Evolutionary conservation across 2,329 filamentous ascomycete genomes (phyloP), one percentile per base, ranked within the genome.

Genomic region (Coniella lustricola): DNA sequence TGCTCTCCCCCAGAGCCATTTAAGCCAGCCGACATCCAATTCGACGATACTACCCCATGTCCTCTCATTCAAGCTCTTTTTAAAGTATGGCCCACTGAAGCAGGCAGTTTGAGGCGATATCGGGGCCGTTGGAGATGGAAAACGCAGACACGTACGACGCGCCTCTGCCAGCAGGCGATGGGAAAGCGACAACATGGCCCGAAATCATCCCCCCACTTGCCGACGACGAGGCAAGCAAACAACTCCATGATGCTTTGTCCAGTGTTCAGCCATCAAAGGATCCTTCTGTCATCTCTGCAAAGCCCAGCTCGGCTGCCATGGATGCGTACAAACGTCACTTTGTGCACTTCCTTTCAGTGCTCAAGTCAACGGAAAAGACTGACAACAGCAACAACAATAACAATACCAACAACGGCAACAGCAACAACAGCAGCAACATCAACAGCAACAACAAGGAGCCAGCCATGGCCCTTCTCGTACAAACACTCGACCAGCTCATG

Each of bases 391-490:
- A 5, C 25, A 29, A 5, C 25, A 29, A 5, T 10, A 29, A 5
- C 25, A 29, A 5, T 10, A 29, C 29, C 34, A 36, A 44, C 18
- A 32, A 18, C 31, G 39, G 21, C 44, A 47, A 40, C 39, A 41
- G 32, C 16, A 44, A 22, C 48, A 50, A 16, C 33, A 44, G 39
- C 10, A 48, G 16, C 36, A 58, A 55, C 54, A 41, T 52, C 36
- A 47, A 36, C 16, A 25, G 52, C 8, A n/a, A 21, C 42, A 18
- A 42, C 42, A 51, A 53, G 20, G 42, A 52, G 36, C 20, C 46
- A n/a, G 16, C 46, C 7, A 25, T 41, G 38, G 22, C 38, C 29
- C 21, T 25, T 10, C 38, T 41, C 38, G 14, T 25, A 17, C 38
- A 41, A 41, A 25, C 38, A 41, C 22, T 41, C 22, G 9, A 31